Percentiles rank a stretch among this genome's conserved stretches.
Conservation (phyloP, 1,284 basidiomycete genomes). For the Pseudozyma thailandica region DNA sequence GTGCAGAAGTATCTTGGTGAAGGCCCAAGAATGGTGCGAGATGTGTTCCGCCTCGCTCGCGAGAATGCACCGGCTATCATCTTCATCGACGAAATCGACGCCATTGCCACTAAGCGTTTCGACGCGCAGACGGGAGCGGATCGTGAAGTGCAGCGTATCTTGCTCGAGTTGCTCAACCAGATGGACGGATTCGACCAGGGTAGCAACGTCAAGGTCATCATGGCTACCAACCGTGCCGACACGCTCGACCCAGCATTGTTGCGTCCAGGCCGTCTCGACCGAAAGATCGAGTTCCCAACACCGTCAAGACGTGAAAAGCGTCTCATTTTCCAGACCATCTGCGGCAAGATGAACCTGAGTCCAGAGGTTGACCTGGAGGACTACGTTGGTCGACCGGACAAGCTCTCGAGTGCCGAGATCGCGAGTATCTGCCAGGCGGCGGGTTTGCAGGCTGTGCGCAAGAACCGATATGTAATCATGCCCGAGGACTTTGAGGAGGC, state of each 20-base stretch:
- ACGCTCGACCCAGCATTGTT: constrained; percentile 84
- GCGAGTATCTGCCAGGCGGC: constrained; percentile 96
- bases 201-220: constrained; percentile 87
- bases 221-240: constrained; percentile 68
- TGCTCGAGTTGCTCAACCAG: constrained; percentile 97
- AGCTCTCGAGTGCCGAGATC: constrained; percentile 94
- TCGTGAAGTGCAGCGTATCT: constrained; percentile 97
- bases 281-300: constrained; percentile 98
- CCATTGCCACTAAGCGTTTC: constrained; percentile 99
- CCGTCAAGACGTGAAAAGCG: constrained; percentile 95
- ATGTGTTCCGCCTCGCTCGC: constrained; percentile 95
- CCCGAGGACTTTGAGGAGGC: constrained; percentile 89
- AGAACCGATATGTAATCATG: constrained; percentile 95
- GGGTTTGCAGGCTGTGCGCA: constrained; percentile 95
- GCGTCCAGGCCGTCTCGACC: constrained; percentile 94
- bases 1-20: constrained; percentile 99
- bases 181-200: constrained; percentile 99
- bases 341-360: constrained; percentile 95
- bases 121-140: constrained; percentile 99
- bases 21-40: constrained; percentile 98
- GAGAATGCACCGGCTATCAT: constrained; percentile 99
- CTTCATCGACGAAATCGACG: constrained; percentile 99
- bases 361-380: constrained; percentile 99
- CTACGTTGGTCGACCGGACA: constrained; percentile 95
- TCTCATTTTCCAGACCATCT: constrained; percentile 97